Evolutionary conservation across 768 basidiomycete species (phyloP).

Genomic region (Dentipellis sp.): DNA sequence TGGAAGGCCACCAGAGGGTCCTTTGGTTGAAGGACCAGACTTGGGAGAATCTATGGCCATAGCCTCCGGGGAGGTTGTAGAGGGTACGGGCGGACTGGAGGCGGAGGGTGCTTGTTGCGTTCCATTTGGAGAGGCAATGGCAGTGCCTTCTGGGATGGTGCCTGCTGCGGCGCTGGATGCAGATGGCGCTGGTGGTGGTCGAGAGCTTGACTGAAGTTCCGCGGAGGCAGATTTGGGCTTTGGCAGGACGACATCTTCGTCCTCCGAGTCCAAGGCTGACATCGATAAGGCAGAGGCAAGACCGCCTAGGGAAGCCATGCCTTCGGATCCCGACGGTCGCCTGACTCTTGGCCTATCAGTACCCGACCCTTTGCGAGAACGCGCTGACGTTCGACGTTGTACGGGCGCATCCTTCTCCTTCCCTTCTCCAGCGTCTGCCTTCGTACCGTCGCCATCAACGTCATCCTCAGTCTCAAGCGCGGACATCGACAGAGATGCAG

Average conservation of each 20-base stretch:
- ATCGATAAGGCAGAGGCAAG: not conserved
- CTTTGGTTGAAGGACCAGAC: not conserved
- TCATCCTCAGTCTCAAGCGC: slow-evolving; percentile 23
- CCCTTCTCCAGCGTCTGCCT: slow-evolving; percentile 8
- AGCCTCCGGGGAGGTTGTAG: not conserved
- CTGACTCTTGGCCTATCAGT: not conserved
- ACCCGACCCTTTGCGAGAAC: not conserved
- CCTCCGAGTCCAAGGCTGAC: not conserved
- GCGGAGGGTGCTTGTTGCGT: not conserved
- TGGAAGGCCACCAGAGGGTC: not conserved
- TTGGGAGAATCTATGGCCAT: not conserved
- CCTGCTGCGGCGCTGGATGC: not conserved
- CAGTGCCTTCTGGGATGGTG: not conserved
- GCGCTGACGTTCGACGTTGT: not conserved
- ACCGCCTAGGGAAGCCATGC: not conserved
- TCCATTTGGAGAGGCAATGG: not conserved
- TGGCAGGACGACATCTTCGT: not conserved
- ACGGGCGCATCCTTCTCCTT: not conserved
- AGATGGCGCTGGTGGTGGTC: no score
- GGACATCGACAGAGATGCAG: slow-evolving; percentile 11
- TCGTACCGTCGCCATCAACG: slow-evolving; percentile 15
- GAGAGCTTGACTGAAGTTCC: no score
- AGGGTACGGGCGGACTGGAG: not conserved
- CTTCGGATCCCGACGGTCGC: not conserved
- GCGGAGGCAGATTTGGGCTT: not conserved